phyloP scores from a whole-genome alignment of 75 land plant species.

The Ceratopteris richardii region DNA sequence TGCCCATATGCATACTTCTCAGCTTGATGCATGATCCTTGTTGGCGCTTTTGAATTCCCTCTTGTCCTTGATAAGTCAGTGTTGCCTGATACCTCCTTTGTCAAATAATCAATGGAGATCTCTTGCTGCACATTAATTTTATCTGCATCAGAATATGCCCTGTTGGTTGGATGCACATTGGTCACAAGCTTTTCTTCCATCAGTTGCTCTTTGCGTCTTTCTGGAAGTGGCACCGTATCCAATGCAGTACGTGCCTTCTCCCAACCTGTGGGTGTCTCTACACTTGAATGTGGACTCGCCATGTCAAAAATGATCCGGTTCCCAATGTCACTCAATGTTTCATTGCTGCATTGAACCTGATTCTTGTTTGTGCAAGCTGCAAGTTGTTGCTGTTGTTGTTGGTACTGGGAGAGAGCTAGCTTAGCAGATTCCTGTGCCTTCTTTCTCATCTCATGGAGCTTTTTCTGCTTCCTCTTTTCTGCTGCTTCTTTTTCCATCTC shows the following conservation, averaged over 20 bases:
- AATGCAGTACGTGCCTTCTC: background rate
- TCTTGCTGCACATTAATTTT: conserved; percentile 2
- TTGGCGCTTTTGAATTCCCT: background rate
- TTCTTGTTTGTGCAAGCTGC: background rate
- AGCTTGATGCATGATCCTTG: background rate
- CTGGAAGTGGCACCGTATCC: background rate
- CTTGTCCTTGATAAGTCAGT: background rate
- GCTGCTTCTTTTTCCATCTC: conserved; percentile 17
- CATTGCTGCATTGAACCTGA: background rate
- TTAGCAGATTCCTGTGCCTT: conserved; percentile 18
- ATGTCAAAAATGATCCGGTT: conserved; percentile 3
- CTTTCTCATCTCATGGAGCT: conserved; percentile 8
- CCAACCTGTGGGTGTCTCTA: conserved; percentile 3
- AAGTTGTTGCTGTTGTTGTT: background rate
- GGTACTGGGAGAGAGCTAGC: conserved; percentile 2
- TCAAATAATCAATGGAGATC: background rate
- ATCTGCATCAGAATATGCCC: background rate
- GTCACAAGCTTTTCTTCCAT: background rate
- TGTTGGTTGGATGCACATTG: background rate
- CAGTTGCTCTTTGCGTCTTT: background rate
- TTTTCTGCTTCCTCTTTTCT: conserved; percentile 8
- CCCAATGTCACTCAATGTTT: background rate
- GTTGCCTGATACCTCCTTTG: background rate
- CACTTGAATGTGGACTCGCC: conserved; percentile 4
- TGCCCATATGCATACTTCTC: background rate